Evolutionary conservation across 2,329 filamentous ascomycete genomes (phyloP).

Genomic region (Delphinella strobiligena): DNA sequence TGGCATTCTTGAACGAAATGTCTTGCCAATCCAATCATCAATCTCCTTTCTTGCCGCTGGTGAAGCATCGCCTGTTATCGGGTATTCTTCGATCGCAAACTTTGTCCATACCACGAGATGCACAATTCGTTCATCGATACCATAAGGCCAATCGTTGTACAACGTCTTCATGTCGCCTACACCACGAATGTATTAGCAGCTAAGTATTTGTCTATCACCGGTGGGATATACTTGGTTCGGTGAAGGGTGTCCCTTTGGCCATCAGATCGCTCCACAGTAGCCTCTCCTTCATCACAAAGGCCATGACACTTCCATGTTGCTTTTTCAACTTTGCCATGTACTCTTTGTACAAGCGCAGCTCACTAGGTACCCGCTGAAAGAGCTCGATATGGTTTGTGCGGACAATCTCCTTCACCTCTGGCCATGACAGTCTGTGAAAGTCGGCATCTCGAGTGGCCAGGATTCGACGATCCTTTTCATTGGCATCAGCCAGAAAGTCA

Average conservation of each 20-base stretch:
- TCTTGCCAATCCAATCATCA: slow-evolving; percentile 55
- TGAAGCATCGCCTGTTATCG: slow-evolving; percentile 54
- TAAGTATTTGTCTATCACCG: slow-evolving; percentile 7
- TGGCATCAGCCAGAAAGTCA: slow-evolving; percentile 51
- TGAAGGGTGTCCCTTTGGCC: slow-evolving; percentile 30
- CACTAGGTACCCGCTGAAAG: slow-evolving; percentile 66
- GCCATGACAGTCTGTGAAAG: slow-evolving; percentile 57
- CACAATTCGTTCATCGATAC: slow-evolving; percentile 62
- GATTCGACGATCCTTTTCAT: slow-evolving; percentile 56
- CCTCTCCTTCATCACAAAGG: slow-evolving; percentile 60
- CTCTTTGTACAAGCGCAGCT: slow-evolving; percentile 65
- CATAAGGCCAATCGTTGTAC: slow-evolving; percentile 92
- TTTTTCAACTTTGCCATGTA: slow-evolving; percentile 53
- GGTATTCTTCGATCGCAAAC: slow-evolving; percentile 63
- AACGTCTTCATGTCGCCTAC: slow-evolving; percentile 59
- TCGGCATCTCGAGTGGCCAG: slow-evolving; percentile 57
- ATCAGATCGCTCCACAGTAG: slow-evolving; percentile 51
- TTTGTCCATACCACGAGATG: slow-evolving; percentile 93
- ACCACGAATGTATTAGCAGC: slow-evolving; percentile 3
- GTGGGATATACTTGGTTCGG: slow-evolving; percentile 28
- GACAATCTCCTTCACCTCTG: slow-evolving; percentile 52
- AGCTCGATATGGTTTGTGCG: slow-evolving; percentile 55
- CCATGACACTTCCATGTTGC: slow-evolving; percentile 63
- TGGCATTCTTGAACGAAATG: slow-evolving; percentile 47
- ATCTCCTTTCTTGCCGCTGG: slow-evolving; percentile 51